Evolutionary conservation across 495 filamentous ascomycete species (phyloP).

Genomic region (Astrocystis sublimbata): DNA sequence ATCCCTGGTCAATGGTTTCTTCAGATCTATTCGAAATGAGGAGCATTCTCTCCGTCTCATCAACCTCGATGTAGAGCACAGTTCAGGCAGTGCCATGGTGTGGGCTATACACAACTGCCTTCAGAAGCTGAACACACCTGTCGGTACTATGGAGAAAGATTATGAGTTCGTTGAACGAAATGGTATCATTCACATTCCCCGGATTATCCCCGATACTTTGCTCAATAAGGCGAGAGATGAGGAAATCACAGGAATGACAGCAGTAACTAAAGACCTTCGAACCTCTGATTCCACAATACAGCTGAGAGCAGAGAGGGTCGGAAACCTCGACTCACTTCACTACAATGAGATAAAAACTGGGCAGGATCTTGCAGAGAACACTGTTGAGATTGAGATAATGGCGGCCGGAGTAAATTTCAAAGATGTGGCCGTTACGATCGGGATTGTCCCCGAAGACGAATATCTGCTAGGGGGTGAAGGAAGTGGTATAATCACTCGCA

Average conservation of each 20-base stretch:
- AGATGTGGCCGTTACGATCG: slow-evolving; percentile 37
- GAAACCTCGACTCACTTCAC: slow-evolving; percentile 22
- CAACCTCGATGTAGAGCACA: not conserved
- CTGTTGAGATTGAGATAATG: slow-evolving; percentile 39
- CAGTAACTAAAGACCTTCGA: no score
- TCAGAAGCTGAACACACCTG: not conserved
- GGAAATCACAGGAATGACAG: no score
- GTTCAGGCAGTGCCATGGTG: no score
- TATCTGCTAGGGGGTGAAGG: slow-evolving; percentile 39
- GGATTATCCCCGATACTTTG: no score
- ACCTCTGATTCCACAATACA: no score
- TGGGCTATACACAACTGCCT: not conserved
- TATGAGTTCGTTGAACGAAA: no score
- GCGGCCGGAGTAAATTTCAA: slow-evolving; percentile 42
- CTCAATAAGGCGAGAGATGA: no score
- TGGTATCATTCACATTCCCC: no score
- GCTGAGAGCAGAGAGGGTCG: no score
- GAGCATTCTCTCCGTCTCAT: not conserved
- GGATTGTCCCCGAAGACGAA: slow-evolving; percentile 35
- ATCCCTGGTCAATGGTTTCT: not conserved
- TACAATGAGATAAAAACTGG: slow-evolving; percentile 18
- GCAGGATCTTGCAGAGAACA: slow-evolving; percentile 16
- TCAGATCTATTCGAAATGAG: not conserved
- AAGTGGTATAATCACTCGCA: slow-evolving; percentile 37
- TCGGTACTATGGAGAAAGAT: no score